Conservation (phyloP, 306 rosid genomes). For the Medicago arabica region DNA sequence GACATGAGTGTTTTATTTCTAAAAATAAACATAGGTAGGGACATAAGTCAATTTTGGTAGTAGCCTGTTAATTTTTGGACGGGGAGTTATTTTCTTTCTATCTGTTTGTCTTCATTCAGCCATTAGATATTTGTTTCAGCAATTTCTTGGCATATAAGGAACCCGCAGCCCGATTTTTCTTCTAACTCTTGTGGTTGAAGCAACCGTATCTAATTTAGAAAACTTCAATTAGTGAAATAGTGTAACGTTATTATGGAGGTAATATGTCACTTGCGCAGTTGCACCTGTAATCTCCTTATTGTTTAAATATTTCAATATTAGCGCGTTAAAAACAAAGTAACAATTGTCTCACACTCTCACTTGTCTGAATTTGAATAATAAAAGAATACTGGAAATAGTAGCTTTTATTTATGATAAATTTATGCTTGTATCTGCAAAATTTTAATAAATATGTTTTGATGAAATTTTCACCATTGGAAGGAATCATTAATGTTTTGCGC, state of each 20-base stretch:
- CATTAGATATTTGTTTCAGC: slow-evolving; percentile 3
- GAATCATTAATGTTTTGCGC: slow-evolving; percentile 21
- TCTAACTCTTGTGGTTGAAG: slow-evolving; percentile 28
- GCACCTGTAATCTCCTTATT: background rate
- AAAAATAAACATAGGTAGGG: slow-evolving; percentile 11
- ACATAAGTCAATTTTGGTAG: background rate
- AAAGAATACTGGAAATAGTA: background rate
- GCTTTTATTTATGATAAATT: background rate
- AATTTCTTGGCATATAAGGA: slow-evolving; percentile 19
- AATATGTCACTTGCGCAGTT: slow-evolving; percentile 1
- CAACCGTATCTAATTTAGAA: background rate
- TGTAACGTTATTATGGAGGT: slow-evolving; percentile 12
- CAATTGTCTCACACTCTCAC: background rate
- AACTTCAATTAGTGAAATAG: background rate
- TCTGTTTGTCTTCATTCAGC: slow-evolving; percentile 8
- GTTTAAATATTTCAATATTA: background rate
- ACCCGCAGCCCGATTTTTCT: background rate
- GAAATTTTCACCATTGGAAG: background rate
- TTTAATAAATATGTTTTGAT: slow-evolving; percentile 16
- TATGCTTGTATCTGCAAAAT: slow-evolving; percentile 23
- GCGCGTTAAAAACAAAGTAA: background rate
- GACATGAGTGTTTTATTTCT: slow-evolving; percentile 29
- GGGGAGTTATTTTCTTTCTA: background rate
- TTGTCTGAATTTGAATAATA: slow-evolving; percentile 16
- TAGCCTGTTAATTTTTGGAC: slow-evolving; percentile 2